Base-by-base conservation (phyloP, 2,329 filamentous ascomycete genomes). In the Xylariaceae sp. region DNA sequence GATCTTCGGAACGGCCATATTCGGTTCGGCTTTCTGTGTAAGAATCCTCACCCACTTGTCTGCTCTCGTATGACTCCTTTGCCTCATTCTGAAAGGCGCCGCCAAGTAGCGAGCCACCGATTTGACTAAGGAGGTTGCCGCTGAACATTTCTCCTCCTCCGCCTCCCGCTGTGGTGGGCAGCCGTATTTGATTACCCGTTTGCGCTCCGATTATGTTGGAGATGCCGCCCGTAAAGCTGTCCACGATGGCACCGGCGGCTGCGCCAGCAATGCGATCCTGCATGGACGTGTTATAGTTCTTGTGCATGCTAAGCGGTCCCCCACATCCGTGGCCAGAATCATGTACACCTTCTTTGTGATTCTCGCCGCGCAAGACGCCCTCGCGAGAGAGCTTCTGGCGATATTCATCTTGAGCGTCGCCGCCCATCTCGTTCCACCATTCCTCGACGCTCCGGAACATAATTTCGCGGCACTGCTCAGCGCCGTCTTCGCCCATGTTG, bases 321-420 rank as follows among this genome's bases (percentile, higher is more conserved):
- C 74, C 77, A 66, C 90, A 95, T 48, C 90, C 90, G 67, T 96
- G 89, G 5, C 92, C 92, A 49, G 81, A 85, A 70, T 96, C 91
- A 15, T 90, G 74, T 10, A 92, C 86, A 26, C 89, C 89, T 63
- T 89, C 85, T 71, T 89, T 92, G 74, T 96, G 92, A 71, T 96
- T 96, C 56, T 86, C 78, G 15, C 88, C 88, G 44, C 82, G 77
- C 68, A 84, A 70, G 47, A 96, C 89, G 54, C 92, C 92, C 0
- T 87, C 77, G 16, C 89, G 85, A 63, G 86, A 89, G 43, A 96
- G 80, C 72, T 91, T 87, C 48, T 79, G 72, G 51, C 89, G 86
- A 59, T 94, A 83, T 32, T 83, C 81, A 13, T 88, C 75, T 61
- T 84, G 81, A 54, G 84, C 83, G 29, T 73, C 68, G 5, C 86